A percentile compares a stretch with the other conserved stretches of the same genome.
phyloP scores from a whole-genome alignment of 1,284 basidiomycete species.

The Trichosporon sp. region DNA sequence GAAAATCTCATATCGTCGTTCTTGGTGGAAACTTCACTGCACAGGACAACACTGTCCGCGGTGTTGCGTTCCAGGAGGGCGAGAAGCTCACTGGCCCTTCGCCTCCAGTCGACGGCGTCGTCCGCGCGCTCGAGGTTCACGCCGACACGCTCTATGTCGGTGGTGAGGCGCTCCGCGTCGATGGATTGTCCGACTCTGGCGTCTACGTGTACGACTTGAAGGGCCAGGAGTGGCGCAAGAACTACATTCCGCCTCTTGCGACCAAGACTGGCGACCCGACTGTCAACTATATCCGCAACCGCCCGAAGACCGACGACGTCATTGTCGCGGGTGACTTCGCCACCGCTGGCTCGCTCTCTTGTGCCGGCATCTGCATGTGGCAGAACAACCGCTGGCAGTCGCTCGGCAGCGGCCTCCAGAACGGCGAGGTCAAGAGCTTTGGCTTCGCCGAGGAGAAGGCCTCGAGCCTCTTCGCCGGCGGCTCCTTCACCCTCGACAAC shows the following conservation, averaged over 20 bases:
- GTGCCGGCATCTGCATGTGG: conserved; percentile 78
- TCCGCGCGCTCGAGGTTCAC: conserved; percentile 69
- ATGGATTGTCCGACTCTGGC: conserved; percentile 61
- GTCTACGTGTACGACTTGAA: conserved; percentile 75
- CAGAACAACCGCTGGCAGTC: conserved; percentile 74
- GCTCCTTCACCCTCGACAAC: conserved; percentile 69
- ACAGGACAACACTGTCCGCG: conserved; percentile 57
- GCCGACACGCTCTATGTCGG: conserved; percentile 72
- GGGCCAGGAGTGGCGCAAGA: conserved; percentile 64
- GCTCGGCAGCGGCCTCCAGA: conserved; percentile 69
- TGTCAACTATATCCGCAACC: conserved; percentile 73
- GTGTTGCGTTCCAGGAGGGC: conserved; percentile 75
- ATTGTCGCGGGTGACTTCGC: conserved; percentile 85
- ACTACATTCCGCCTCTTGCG: conserved; percentile 42
- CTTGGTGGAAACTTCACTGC: conserved; percentile 85
- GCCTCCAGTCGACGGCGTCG: conserved; percentile 65
- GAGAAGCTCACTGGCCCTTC: conserved; percentile 62
- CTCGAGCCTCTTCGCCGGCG: conserved; percentile 69
- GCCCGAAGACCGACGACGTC: conserved; percentile 67
- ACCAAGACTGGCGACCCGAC: conserved; percentile 60
- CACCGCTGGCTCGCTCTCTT: conserved; percentile 73
- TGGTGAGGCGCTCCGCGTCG: conserved; percentile 60
- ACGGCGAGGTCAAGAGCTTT: conserved; percentile 75
- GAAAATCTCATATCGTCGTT: conserved; percentile 66
- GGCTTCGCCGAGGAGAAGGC: conserved; percentile 60